Base-by-base conservation (phyloP, 768 basidiomycete genomes). In the Jaapia argillacea region DNA sequence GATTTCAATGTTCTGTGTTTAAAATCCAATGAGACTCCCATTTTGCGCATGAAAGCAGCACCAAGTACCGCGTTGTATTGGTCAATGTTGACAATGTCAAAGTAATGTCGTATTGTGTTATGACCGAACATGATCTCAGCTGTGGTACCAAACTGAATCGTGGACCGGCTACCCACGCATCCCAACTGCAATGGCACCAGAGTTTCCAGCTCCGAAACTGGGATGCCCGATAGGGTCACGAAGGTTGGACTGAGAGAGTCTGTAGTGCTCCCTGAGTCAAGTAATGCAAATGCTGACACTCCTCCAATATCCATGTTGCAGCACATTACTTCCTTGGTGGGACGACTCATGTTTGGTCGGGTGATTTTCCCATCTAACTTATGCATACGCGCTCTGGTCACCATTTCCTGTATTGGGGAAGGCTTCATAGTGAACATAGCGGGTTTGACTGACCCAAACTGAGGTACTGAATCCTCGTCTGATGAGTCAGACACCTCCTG, bases 11-110 rank as follows among this genome's bases (percentile, higher is more conserved):
- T 33, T 10, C 16, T 16, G 28, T 33, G 10, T 33, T 16, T 16
- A 33, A 33, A 33, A 16, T 33, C 16, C 10, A 33, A 16, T 33
- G 16, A 10, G 28, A 33, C 28, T 10, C 28, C 28, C 28, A 16
- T 16, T 10, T 10, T 16, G 28, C 28, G 28, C 16, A 33, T 59
- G 36, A 63, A 69, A 2, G 61, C 60, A 2, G 56, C 62, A 0
- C 67, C 63, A 1, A 69, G 50, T 1, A 69, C 57, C 38, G 57
- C 45, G 24, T 67, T 60, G 42, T 67, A 69, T 3, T 45, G 46
- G 38, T 66, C 61, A 6, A 68, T 50, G 31, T 69, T 69, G 0
- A 51, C 55, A 4, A 69, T 46, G 41, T 68, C 59, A 1, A 66
- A 46, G 28, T 65, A 65, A 23, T 42, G 26, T 1, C 20, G 16